Evolutionary conservation across 176 grass and related monocot genomes (phyloP), one percentile per base, ranked within the genome.

Genomic region (Chloris gayana): DNA sequence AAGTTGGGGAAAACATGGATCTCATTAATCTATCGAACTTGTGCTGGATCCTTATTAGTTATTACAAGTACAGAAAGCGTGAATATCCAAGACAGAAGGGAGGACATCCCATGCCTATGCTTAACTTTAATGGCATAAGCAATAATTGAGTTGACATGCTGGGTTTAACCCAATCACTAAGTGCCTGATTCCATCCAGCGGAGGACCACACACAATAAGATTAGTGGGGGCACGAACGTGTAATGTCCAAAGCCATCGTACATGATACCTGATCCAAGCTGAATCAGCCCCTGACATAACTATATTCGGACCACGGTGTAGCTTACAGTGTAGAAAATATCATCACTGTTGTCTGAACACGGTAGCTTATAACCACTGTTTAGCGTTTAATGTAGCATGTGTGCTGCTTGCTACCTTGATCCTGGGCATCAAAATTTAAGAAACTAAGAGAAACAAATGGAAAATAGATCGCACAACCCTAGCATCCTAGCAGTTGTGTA

Each of bases 111-210:
- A 14, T 32, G 41, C 27, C 60, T 32, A 33, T 15, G 11, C 18
- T 7, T 78, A 49, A 34, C 32, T 9, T 9, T 7, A 34, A 64
- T 77, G 75, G 22, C 42, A 30, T 74, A 41, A 69, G 19, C 26
- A 84, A 76, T 76, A 76, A 76, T 68, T 58, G 26, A 72, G 11
- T n/a, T 34, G 38, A 5, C 50, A 45, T 25, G 27, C 29, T 22
- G 0, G 4, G 45, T 11, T 66, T 78, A 67, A 44, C 38, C 11
- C 76, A 51, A 38, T 57, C 72, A 74, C 31, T 35, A 64, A 54
- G 70, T n/a, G 49, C 31, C 35, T 58, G 24, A 50, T 35, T 32
- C 26, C 24, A 31, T 44, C 9, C 29, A 70, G 35, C 69, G 49
- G 46, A 13, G 62, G 46, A 53, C 77, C 77, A 54, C 11, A 47